Evolutionary conservation across 176 grass and related monocot species (phyloP).

Genomic region (Triticum dicoccoides): DNA sequence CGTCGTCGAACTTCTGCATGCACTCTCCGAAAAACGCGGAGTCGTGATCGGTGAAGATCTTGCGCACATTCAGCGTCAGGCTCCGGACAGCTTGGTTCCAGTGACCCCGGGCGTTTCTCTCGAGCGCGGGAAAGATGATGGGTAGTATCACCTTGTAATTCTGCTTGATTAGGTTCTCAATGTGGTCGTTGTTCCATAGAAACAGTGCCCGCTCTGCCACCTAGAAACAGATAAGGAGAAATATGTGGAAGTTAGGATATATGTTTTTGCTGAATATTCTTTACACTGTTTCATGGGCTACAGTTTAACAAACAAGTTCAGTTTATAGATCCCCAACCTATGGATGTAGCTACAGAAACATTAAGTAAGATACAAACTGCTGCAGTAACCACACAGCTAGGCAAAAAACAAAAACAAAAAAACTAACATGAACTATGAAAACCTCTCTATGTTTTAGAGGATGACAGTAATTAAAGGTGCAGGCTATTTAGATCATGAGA

Average conservation of each 20-base stretch:
- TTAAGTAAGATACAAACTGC: neutral
- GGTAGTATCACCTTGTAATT: slow-evolving; percentile 86
- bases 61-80: slow-evolving; percentile 81
- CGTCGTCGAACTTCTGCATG: slow-evolving; percentile 60
- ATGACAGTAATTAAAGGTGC: neutral
- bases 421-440: neutral
- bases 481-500: neutral
- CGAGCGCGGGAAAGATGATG: slow-evolving; percentile 89
- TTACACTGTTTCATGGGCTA: neutral
- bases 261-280: neutral
- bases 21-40: slow-evolving; percentile 66
- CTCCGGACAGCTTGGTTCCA: slow-evolving; percentile 97
- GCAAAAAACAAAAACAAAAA: neutral
- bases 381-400: neutral
- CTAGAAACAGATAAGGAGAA: slow-evolving; percentile 42
- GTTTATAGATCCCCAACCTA: neutral
- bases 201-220: slow-evolving; percentile 95
- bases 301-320: neutral
- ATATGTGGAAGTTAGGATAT: slow-evolving; percentile 22
- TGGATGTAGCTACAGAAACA: neutral
- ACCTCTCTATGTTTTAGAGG: neutral
- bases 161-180: slow-evolving; percentile 94
- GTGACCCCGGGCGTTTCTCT: slow-evolving; percentile 69
- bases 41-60: slow-evolving; percentile 91
- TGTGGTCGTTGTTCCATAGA: slow-evolving; percentile 99